These are phyloP conservation scores for Aspergillus awamori DNA, from an alignment of 2,329 filamentous ascomycete genomes.

Conservation along the genomic window DNA sequence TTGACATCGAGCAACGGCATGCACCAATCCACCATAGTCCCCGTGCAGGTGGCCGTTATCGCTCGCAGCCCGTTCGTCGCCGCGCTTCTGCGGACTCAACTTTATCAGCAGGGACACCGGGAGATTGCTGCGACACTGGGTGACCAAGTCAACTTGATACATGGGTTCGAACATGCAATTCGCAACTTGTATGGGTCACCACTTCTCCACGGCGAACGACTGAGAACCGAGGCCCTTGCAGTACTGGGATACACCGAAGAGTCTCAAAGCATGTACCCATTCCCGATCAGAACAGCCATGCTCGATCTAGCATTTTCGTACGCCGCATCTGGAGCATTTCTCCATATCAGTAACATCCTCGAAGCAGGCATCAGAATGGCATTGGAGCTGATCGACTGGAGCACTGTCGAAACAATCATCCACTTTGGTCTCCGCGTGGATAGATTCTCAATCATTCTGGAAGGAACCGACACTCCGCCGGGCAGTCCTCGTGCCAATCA, in stretches of 20 bases:
- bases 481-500: background rate
- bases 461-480: background rate
- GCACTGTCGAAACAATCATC: slow-evolving; percentile 33
- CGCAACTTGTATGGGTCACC: slow-evolving; percentile 32
- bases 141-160: slow-evolving; percentile 27
- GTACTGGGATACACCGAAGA: slow-evolving; percentile 19
- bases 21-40: slow-evolving; percentile 23
- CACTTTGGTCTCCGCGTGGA: slow-evolving; percentile 29
- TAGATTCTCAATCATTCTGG: slow-evolving; percentile 26
- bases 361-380: slow-evolving; percentile 31
- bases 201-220: slow-evolving; percentile 19
- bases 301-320: slow-evolving; percentile 38
- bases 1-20: slow-evolving; percentile 23
- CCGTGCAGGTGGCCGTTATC: slow-evolving; percentile 27
- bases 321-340: slow-evolving; percentile 34
- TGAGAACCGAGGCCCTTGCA: slow-evolving; percentile 20
- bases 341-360: slow-evolving; percentile 28
- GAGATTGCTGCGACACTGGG: slow-evolving; percentile 23
- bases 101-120: background rate
- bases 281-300: slow-evolving; percentile 23
- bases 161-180: slow-evolving; percentile 30
- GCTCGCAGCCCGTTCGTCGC: slow-evolving; percentile 29
- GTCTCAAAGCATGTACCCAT: slow-evolving; percentile 8
- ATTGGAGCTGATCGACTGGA: slow-evolving; percentile 29
- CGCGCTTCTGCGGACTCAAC: slow-evolving; percentile 19